These are phyloP conservation scores for Neurospora sp. DNA, from an alignment of 2,329 filamentous ascomycete genomes.

Conservation along the genomic window DNA sequence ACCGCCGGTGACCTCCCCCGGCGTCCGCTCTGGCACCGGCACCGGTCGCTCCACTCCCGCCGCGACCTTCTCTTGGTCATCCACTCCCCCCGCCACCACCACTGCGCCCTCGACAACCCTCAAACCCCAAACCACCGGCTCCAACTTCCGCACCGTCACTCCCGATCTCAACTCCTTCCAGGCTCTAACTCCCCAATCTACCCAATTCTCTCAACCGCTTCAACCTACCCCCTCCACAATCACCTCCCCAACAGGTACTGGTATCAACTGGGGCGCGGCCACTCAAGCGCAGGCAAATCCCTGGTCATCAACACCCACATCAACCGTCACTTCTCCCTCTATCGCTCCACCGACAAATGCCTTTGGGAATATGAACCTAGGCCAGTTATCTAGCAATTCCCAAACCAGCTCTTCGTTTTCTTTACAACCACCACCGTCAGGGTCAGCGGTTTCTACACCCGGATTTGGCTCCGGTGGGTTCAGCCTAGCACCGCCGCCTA, in stretches of 20 bases:
- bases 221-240: constrained; percentile 29
- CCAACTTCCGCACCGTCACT: constrained; percentile 43
- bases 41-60: constrained; percentile 28
- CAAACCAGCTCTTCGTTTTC: constrained; percentile 42
- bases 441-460: background rate
- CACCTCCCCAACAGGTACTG: constrained; percentile 20
- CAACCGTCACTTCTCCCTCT: constrained; percentile 17
- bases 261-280: constrained; percentile 41
- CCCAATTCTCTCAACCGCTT: constrained; percentile 53
- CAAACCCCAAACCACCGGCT: constrained; percentile 28
- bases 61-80: constrained; percentile 53
- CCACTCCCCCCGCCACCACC: constrained; percentile 38
- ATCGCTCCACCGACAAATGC: constrained; percentile 23
- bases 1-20: constrained; percentile 25
- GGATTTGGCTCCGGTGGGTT: constrained; percentile 27
- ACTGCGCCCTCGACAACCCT: constrained; percentile 18
- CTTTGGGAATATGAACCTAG: constrained; percentile 34
- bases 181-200: constrained; percentile 45
- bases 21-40: constrained; percentile 21
- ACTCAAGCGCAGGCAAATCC: constrained; percentile 29
- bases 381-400: constrained; percentile 26
- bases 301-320: constrained; percentile 32
- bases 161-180: constrained; percentile 46
- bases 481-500: constrained; percentile 37
- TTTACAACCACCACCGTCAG: constrained; percentile 42